phyloP scores from a whole-genome alignment of 2,329 filamentous ascomycete genomes.

The Ceratocystis harringtonii region DNA sequence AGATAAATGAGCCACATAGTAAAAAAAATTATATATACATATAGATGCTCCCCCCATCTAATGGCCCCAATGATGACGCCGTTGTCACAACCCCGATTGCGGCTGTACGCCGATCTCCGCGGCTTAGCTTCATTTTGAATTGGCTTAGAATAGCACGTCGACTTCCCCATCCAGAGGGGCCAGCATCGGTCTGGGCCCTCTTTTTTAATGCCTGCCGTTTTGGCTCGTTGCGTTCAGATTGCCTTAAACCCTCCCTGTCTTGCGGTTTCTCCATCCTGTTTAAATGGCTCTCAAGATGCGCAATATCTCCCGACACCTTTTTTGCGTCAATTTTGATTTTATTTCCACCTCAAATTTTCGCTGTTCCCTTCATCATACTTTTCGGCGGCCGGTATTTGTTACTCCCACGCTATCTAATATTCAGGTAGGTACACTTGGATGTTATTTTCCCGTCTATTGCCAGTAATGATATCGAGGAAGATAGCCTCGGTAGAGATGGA shows the following conservation, averaged over 20 bases:
- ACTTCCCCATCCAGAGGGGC: not conserved
- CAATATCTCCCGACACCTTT: not conserved
- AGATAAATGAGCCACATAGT: not conserved
- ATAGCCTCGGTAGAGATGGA: not conserved
- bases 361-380: not conserved
- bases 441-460: not conserved
- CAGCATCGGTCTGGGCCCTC: not conserved
- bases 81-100: not conserved
- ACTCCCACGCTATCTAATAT: not conserved
- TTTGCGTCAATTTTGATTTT: slow-evolving; percentile 1
- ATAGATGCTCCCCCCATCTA: not conserved
- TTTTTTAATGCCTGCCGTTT: not conserved
- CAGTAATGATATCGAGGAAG: not conserved
- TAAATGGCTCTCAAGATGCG: not conserved
- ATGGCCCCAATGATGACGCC: not conserved
- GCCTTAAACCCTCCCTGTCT: not conserved
- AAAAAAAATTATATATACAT: not conserved
- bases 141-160: not conserved
- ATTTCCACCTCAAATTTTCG: not conserved
- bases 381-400: not conserved
- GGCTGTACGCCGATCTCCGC: slow-evolving; percentile 12
- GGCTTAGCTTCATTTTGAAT: not conserved
- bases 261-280: not conserved
- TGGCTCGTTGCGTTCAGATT: not conserved
- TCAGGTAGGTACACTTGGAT: not conserved